Percentiles rank a stretch among this genome's conserved stretches.
These are phyloP conservation scores for Monotropa hypopitys DNA, from an alignment of 179 eudicot species.

Conservation along the genomic window DNA sequence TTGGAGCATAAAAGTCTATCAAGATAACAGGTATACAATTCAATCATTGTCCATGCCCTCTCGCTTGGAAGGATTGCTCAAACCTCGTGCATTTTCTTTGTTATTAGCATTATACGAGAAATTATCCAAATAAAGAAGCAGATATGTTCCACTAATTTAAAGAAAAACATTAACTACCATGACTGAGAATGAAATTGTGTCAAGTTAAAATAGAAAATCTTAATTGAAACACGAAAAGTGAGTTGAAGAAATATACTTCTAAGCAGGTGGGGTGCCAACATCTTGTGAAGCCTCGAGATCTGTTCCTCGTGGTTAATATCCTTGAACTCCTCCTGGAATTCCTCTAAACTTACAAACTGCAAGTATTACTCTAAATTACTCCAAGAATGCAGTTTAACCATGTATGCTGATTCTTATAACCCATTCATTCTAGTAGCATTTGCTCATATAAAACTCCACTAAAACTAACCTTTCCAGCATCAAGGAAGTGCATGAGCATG, in stretches of 20 bases:
- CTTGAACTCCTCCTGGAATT: conserved; percentile 91
- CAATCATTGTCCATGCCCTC: not conserved
- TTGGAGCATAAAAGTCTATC: too few species aligned
- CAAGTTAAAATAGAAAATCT: not conserved
- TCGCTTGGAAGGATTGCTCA: not conserved
- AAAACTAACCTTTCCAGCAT: conserved; percentile 88
- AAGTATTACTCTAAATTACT: conserved; percentile 8
- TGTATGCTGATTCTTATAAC: not conserved
- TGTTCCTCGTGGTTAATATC: conserved; percentile 98
- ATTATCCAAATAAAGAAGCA: not conserved
- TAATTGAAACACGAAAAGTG: conserved; percentile 3
- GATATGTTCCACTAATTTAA: not conserved
- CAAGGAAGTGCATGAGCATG: conserved; percentile 99
- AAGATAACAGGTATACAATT: not conserved
- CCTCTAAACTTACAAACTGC: conserved; percentile 95
- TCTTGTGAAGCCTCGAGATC: conserved; percentile 84
- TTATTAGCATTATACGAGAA: not conserved
- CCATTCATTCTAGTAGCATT: not conserved
- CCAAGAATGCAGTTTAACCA: not conserved
- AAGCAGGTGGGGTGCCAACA: conserved; percentile 97
- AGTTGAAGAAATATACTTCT: conserved; percentile 46
- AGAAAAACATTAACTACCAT: not conserved
- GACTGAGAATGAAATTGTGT: not conserved
- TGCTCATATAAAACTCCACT: conserved; percentile 1
- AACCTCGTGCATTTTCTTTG: not conserved